Evolutionary conservation across 805 yeast species (phyloP).

Genomic region (Cyberlindnera xylosilytica): DNA sequence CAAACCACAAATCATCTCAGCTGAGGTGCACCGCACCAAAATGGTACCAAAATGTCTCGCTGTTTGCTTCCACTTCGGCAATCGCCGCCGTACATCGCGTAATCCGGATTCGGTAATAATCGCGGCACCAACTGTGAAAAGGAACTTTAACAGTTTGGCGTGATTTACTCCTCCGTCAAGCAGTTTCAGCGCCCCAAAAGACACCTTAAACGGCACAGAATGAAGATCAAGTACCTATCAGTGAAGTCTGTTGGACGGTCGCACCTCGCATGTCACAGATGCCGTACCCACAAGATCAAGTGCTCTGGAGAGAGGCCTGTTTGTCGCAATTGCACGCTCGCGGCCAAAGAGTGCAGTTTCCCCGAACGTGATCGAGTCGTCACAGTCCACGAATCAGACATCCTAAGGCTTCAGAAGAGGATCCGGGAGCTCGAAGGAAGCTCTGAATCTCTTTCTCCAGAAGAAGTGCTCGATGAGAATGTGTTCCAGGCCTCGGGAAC

Average conservation of each 20-base stretch:
- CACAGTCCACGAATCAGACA: slow-evolving; percentile 23
- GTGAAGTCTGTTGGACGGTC: slow-evolving; percentile 21
- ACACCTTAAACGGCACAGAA: too few species aligned
- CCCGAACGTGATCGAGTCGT: slow-evolving; percentile 23
- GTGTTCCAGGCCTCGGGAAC: slow-evolving; percentile 23
- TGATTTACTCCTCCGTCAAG: too few species aligned
- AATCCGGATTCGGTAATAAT: neutral
- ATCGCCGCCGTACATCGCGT: too few species aligned
- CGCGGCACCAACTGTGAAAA: too few species aligned
- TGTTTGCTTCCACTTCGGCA: too few species aligned
- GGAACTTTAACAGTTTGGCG: too few species aligned
- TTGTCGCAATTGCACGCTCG: slow-evolving; percentile 21
- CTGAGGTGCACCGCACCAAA: too few species aligned
- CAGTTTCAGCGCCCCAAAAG: neutral
- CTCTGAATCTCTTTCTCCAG: slow-evolving; percentile 1
- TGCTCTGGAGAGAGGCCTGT: slow-evolving; percentile 24
- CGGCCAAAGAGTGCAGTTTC: slow-evolving; percentile 16
- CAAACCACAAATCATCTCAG: too few species aligned
- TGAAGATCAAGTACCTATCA: slow-evolving; percentile 14
- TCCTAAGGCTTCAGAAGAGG: slow-evolving; percentile 16
- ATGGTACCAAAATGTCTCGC: too few species aligned
- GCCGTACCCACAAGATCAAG: slow-evolving; percentile 24
- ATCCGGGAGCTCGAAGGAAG: slow-evolving; percentile 14
- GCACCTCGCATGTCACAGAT: slow-evolving; percentile 23
- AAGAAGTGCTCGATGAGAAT: slow-evolving; percentile 18